These are phyloP conservation scores for Hypoxylon sp. DNA, from an alignment of 2,329 filamentous ascomycete genomes.

Conservation along the genomic window DNA sequence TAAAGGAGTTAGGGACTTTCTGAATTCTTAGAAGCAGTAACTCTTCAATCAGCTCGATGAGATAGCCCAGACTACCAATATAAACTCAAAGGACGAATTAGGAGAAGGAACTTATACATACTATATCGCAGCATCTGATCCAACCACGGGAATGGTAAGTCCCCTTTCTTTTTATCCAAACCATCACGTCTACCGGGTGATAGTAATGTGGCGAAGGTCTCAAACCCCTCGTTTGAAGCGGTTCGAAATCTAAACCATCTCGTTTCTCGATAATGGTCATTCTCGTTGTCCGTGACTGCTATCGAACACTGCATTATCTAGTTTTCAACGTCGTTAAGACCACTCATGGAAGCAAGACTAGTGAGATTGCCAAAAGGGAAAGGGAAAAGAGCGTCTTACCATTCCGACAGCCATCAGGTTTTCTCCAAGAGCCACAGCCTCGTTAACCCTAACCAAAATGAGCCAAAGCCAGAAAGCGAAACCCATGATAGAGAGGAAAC, in stretches of 20 bases:
- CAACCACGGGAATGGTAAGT: background rate
- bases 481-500: background rate
- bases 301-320: background rate
- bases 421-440: background rate
- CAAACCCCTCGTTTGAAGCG: background rate
- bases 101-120: background rate
- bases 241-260: background rate
- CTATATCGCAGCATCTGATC: background rate
- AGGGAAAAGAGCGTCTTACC: background rate
- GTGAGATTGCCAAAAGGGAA: background rate
- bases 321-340: background rate
- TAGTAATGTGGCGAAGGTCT: background rate
- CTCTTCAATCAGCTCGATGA: background rate
- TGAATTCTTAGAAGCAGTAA: background rate
- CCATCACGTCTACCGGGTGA: background rate
- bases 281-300: background rate
- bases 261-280: background rate
- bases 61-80: background rate
- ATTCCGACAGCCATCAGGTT: background rate
- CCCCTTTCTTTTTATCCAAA: background rate
- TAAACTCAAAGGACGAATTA: background rate
- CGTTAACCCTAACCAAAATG: background rate
- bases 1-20: background rate
- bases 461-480: background rate
- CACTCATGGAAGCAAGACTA: background rate